Percentiles rank a stretch among this genome's conserved stretches.
Evolutionary conservation across 257 asterid genomes (phyloP).

Genomic region (Solanum stenotomum): DNA sequence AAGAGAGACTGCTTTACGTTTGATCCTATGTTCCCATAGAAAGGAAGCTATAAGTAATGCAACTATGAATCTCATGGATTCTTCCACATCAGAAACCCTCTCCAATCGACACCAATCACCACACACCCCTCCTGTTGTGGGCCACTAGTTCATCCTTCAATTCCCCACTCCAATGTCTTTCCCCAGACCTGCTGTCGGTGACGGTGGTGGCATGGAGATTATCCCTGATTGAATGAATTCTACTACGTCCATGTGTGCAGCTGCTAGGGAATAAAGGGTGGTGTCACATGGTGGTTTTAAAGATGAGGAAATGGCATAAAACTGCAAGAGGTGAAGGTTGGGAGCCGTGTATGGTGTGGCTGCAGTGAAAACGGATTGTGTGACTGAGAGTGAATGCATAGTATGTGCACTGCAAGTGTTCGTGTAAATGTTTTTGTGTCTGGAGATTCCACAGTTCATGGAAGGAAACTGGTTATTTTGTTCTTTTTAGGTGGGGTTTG

Average conservation of each 20-base stretch:
- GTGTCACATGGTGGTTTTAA: background rate
- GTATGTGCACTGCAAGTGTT: background rate
- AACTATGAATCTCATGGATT: background rate
- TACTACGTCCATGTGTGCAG: background rate
- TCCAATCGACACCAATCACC: background rate
- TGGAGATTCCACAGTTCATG: background rate
- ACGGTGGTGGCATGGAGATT: background rate
- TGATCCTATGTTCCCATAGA: background rate
- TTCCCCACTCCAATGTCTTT: background rate
- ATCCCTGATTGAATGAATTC: background rate
- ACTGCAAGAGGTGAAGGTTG: background rate
- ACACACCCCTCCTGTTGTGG: background rate
- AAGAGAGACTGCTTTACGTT: background rate
- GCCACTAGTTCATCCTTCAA: background rate
- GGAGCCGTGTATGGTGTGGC: background rate
- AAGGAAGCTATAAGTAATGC: background rate
- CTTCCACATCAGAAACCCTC: background rate
- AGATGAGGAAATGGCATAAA: background rate
- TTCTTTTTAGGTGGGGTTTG: background rate
- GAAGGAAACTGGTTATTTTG: background rate
- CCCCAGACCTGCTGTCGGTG: background rate
- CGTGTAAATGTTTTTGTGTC: background rate
- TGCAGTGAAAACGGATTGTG: background rate
- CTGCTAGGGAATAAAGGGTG: background rate
- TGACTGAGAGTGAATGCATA: background rate